A percentile compares a stretch with the other conserved stretches of the same genome.
These are phyloP conservation scores for Penicillium sp. DNA, from an alignment of 2,329 filamentous ascomycete genomes.

Conservation along the genomic window DNA sequence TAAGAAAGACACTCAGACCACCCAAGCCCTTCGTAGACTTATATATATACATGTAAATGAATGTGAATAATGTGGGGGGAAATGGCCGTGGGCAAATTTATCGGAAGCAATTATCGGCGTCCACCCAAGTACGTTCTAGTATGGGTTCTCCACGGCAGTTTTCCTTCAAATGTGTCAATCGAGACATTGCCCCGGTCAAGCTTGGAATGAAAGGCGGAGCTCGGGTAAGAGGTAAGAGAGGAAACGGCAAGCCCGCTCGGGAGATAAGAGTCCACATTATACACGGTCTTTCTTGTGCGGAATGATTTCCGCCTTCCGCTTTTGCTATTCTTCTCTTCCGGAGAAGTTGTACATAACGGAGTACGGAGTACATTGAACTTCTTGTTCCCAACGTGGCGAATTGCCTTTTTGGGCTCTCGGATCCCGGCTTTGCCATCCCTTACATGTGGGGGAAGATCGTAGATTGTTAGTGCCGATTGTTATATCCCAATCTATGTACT, in stretches of 20 bases:
- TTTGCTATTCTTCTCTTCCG: too few species aligned
- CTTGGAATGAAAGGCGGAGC: slow-evolving; percentile 1
- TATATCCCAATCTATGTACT: too few species aligned
- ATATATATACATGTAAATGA: neutral
- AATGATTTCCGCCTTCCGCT: neutral
- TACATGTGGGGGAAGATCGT: neutral
- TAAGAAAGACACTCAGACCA: neutral
- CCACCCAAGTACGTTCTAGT: too few species aligned
- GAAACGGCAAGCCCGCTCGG: slow-evolving; percentile 1
- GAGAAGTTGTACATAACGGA: too few species aligned
- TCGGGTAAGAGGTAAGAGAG: slow-evolving; percentile 8
- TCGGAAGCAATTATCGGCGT: slow-evolving; percentile 1
- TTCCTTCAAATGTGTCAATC: neutral
- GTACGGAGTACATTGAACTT: too few species aligned
- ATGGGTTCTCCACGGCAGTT: neutral
- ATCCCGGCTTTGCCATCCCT: neutral
- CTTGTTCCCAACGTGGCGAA: neutral
- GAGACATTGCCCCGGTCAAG: neutral
- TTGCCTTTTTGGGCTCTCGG: slow-evolving; percentile 1
- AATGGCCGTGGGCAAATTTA: slow-evolving; percentile 3
- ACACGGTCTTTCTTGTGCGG: neutral
- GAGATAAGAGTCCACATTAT: neutral
- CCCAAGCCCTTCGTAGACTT: neutral
- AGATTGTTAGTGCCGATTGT: too few species aligned
- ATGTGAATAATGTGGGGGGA: neutral